Base-by-base conservation (phyloP, 441 rosid genomes). In the Gossypium laxum region DNA sequence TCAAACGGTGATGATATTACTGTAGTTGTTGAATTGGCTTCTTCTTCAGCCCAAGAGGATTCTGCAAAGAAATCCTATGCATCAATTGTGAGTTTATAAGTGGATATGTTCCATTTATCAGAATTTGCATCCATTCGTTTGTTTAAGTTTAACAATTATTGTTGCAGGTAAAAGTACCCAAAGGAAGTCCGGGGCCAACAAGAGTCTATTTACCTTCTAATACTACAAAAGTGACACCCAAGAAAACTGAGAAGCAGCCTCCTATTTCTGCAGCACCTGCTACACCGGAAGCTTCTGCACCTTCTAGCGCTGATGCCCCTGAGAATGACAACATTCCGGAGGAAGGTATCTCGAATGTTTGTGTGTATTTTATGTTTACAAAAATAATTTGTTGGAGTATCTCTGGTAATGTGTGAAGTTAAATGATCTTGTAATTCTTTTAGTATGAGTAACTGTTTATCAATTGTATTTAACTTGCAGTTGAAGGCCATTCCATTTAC, bases 11-110 rank as follows among this genome's bases (percentile, higher is more conserved):
- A 76, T 72, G 78, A 79, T n/a, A 51, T 64, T 73, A 62, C 85
- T 64, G 34, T 70, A 56, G 77, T 72, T 67, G 75, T 71, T 72
- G 90, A 83, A 73, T 75, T 80, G 41, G 56, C 76, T 69, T 68
- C 84, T 22, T 80, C 84, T 58, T 72, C 73, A 10, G 74, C 77
- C 52, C 80, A 76, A 71, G 86, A 83, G 41, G 89, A 85, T 70
- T 69, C 74, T 72, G 77, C 82, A 51, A 88, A 88, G 82, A 81
- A 82, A 77, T 88, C 90, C 10, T 88, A 86, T 82, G 92, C 90
- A 76, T 88, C 90, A 70, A 88, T 88, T 78, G 92, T 88, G 77
- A 81, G 92, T 83, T 70, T 69, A 51, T 48, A 30, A 26, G 41
- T 32, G 17, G 70, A 67, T 14, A 12, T 63, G 38, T 60, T 80